A percentile compares a stretch with the other conserved stretches of the same genome.
Evolutionary conservation across 306 rosid species (phyloP).

Genomic region (Myrica gale): DNA sequence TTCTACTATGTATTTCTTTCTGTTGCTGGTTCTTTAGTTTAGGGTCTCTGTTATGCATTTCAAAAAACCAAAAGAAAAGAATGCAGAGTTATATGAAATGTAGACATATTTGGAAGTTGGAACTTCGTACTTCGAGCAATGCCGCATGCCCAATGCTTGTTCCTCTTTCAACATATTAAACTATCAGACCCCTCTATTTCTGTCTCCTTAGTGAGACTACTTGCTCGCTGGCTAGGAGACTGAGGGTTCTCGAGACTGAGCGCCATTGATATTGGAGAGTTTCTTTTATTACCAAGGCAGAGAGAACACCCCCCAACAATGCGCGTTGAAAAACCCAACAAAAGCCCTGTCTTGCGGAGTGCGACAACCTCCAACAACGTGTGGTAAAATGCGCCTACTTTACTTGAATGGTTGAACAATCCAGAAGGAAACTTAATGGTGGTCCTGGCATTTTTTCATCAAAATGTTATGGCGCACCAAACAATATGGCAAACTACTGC

Average conservation of each 20-base stretch:
- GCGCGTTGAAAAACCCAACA: background rate
- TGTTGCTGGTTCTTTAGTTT: constrained; percentile 15
- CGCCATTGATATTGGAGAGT: background rate
- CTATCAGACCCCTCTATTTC: background rate
- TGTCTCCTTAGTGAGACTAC: too few relatives aligned
- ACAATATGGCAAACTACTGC: background rate
- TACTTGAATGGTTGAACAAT: background rate
- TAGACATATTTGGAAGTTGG: constrained; percentile 4
- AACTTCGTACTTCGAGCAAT: background rate
- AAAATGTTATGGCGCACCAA: background rate
- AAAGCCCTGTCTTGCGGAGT: background rate
- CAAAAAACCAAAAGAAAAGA: background rate
- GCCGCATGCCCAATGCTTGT: background rate
- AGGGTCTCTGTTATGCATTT: constrained; percentile 11
- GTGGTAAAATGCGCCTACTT: background rate
- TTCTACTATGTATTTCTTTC: background rate
- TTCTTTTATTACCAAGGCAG: too few relatives aligned
- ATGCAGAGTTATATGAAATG: constrained; percentile 9
- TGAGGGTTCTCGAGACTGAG: background rate
- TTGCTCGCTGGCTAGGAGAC: background rate
- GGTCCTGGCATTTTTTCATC: background rate
- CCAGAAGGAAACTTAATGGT: background rate
- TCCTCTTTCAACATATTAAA: background rate
- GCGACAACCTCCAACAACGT: background rate
- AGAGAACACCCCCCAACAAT: background rate